A percentile compares a stretch with the other conserved stretches of the same genome.
Conservation (phyloP, 75 land plant species). For the Gnetum montanum region DNA sequence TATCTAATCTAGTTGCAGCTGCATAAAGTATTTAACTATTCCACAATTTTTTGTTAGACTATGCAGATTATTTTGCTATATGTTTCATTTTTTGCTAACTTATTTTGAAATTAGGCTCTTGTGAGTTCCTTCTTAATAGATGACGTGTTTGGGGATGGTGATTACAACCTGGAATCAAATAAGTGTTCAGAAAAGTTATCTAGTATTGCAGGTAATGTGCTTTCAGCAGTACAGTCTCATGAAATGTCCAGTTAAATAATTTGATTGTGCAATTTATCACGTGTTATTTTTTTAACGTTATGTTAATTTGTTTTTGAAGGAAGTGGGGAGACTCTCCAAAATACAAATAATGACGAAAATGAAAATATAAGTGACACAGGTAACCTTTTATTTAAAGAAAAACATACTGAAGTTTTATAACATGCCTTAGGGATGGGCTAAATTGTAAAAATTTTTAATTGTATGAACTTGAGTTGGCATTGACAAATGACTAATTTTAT, state of each 20-base stretch:
- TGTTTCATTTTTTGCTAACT: no score
- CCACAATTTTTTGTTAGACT: no score
- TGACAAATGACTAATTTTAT: no score
- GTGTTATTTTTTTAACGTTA: not conserved
- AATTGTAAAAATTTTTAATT: no score
- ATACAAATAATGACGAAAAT: not conserved
- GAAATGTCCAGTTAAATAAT: not conserved
- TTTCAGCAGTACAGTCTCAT: not conserved
- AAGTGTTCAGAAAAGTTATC: not conserved
- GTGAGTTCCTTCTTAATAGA: slow-evolving; percentile 53
- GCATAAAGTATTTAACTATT: no score
- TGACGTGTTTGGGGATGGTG: slow-evolving; percentile 34
- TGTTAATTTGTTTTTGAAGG: not conserved
- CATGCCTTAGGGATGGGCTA: no score
- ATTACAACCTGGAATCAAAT: slow-evolving; percentile 3
- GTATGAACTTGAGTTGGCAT: no score
- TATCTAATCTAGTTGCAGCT: no score
- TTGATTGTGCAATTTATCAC: not conserved
- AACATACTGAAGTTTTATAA: no score
- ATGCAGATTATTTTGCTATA: not conserved
- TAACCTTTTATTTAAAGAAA: no score
- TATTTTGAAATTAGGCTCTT: slow-evolving; percentile 33
- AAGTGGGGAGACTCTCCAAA: not conserved
- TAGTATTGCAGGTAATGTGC: not conserved
- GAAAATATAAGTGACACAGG: no score